These are phyloP conservation scores for Phaseolus coccineus DNA, from an alignment of 331 rosid genomes.

Conservation along the genomic window DNA sequence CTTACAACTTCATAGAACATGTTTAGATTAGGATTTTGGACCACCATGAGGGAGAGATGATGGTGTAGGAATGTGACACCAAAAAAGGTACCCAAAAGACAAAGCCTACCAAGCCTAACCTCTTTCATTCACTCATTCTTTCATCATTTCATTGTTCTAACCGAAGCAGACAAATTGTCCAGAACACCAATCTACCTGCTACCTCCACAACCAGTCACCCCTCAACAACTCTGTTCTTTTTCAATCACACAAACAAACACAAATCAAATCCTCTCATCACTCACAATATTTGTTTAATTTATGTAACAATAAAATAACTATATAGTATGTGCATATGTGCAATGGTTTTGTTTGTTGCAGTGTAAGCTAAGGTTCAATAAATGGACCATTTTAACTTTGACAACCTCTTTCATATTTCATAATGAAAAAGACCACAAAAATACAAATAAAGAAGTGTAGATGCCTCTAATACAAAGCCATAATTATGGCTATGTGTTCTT, in stretches of 20 bases:
- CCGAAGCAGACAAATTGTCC: conserved; percentile 48
- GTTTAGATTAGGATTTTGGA: conserved; percentile 17
- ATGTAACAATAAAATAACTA: background rate
- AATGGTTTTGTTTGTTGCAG: conserved; percentile 49
- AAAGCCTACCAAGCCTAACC: conserved; percentile 22
- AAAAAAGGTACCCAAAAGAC: conserved; percentile 38
- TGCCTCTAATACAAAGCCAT: conserved; percentile 36
- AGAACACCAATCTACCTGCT: conserved; percentile 39
- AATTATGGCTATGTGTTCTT: conserved; percentile 30
- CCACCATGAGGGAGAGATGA: conserved; percentile 28
- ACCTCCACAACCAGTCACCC: conserved; percentile 42
- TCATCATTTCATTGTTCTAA: conserved; percentile 44
- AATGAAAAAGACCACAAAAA: conserved; percentile 18
- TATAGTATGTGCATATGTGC: background rate
- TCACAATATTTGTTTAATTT: background rate
- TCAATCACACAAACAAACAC: background rate
- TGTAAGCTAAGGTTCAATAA: conserved; percentile 45
- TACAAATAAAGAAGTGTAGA: conserved; percentile 23
- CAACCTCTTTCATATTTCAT: conserved; percentile 37
- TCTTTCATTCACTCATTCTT: conserved; percentile 39
- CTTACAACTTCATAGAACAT: no score
- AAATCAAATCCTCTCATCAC: background rate
- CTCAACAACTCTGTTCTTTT: conserved; percentile 4
- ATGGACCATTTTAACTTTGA: conserved; percentile 41
- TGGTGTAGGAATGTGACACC: conserved; percentile 21